Percentiles rank a stretch among this genome's conserved stretches.
Evolutionary conservation across 208 protist species (phyloP).

Genomic region (Trypanosoma melophagium): DNA sequence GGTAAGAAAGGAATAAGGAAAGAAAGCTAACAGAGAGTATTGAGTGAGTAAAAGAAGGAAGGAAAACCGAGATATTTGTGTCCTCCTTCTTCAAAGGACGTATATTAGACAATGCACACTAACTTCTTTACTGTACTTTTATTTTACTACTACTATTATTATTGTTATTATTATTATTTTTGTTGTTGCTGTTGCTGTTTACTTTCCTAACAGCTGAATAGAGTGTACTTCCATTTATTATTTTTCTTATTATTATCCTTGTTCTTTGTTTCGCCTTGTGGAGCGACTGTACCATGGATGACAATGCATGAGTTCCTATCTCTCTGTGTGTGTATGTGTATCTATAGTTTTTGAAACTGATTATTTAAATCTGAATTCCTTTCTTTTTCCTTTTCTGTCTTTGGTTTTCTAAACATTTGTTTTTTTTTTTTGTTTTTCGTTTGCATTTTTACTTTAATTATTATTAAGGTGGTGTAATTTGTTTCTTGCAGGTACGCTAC

Average conservation of each 20-base stretch:
- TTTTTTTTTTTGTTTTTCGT: slow-evolving; percentile 6
- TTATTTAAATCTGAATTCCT: slow-evolving; percentile 4
- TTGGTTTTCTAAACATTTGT: background rate
- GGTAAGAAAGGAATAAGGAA: background rate
- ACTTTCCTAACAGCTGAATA: background rate
- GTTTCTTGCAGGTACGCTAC: slow-evolving; percentile 14
- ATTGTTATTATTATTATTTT: slow-evolving; percentile 7
- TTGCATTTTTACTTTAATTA: slow-evolving; percentile 8
- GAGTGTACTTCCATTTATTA: slow-evolving; percentile 7
- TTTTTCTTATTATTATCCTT: background rate
- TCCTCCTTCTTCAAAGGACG: background rate
- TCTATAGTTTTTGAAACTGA: slow-evolving; percentile 9
- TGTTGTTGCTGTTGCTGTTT: background rate
- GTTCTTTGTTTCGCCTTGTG: slow-evolving; percentile 4
- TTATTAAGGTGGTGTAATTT: slow-evolving; percentile 1
- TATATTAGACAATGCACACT: background rate
- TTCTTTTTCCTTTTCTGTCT: slow-evolving; percentile 8
- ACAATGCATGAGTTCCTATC: too few species aligned
- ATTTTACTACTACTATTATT: background rate
- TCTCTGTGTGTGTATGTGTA: slow-evolving; percentile 17
- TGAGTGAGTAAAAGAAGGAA: background rate
- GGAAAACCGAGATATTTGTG: background rate
- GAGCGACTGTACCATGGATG: too few species aligned
- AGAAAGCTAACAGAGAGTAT: background rate
- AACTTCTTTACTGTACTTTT: slow-evolving; percentile 18